These are phyloP conservation scores for Claviceps africana DNA, from an alignment of 2,329 filamentous ascomycete species.

Conservation along the genomic window DNA sequence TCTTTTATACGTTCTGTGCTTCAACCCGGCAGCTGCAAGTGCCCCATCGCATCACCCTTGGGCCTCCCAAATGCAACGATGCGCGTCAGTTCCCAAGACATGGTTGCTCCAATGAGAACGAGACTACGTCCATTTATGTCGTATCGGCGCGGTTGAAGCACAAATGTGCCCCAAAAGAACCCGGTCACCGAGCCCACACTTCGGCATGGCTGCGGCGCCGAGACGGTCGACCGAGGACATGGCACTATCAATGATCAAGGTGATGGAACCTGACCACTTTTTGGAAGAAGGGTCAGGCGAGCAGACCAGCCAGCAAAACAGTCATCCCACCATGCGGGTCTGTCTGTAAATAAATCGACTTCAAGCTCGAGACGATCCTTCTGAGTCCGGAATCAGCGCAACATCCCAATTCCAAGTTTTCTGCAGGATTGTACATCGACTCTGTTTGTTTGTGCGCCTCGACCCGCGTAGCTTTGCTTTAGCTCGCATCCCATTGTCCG, in stretches of 20 bases:
- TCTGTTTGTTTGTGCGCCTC: neutral
- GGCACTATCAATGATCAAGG: no score
- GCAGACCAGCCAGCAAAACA: neutral
- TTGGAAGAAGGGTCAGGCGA: neutral
- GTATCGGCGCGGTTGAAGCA: neutral
- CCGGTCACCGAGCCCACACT: conserved; percentile 3
- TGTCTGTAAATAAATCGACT: neutral
- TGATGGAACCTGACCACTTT: no score
- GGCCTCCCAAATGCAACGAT: neutral
- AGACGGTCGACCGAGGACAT: neutral
- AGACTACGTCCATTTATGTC: neutral
- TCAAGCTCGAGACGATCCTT: neutral
- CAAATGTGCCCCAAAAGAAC: neutral
- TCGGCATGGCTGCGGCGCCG: conserved; percentile 3
- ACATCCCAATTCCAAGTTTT: neutral
- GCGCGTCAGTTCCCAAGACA: neutral
- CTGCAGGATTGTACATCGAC: neutral
- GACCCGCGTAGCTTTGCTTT: neutral
- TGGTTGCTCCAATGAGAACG: neutral
- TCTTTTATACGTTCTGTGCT: neutral
- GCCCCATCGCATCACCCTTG: neutral
- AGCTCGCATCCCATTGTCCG: neutral
- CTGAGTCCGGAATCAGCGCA: neutral
- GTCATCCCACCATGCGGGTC: neutral
- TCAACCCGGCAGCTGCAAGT: neutral